phyloP scores from a whole-genome alignment of 2,329 filamentous ascomycete genomes.

The Elsinoe ampelina region DNA sequence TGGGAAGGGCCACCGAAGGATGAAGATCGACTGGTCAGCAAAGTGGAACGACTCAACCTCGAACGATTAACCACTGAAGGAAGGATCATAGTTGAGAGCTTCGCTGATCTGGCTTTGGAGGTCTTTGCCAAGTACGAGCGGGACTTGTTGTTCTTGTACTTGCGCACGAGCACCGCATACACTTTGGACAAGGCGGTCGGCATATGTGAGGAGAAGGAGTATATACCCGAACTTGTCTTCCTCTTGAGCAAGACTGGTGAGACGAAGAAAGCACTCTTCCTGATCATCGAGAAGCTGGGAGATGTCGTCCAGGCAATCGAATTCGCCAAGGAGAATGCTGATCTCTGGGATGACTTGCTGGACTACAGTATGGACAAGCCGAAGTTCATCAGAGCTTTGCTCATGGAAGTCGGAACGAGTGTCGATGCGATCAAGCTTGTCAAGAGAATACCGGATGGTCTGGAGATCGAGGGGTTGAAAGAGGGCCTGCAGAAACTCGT shows the following conservation, averaged over 20 bases:
- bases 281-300: slow-evolving; percentile 88
- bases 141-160: slow-evolving; percentile 71
- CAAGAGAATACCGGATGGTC: slow-evolving; percentile 78
- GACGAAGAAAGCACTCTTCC: slow-evolving; percentile 78
- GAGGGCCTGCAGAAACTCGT: slow-evolving; percentile 86
- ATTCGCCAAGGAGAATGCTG: slow-evolving; percentile 86
- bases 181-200: slow-evolving; percentile 69
- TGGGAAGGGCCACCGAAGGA: slow-evolving; percentile 66
- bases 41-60: slow-evolving; percentile 36
- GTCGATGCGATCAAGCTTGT: slow-evolving; percentile 90
- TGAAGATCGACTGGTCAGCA: slow-evolving; percentile 24
- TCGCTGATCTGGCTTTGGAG: slow-evolving; percentile 76
- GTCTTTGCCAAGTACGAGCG: slow-evolving; percentile 81
- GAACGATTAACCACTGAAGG: slow-evolving; percentile 38
- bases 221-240: slow-evolving; percentile 88
- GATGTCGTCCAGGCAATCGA: slow-evolving; percentile 88
- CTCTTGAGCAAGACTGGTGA: slow-evolving; percentile 92
- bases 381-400: slow-evolving; percentile 78
- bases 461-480: slow-evolving; percentile 83
- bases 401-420: slow-evolving; percentile 88
- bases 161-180: slow-evolving; percentile 73
- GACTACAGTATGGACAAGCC: slow-evolving; percentile 98
- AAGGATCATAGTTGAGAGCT: slow-evolving; percentile 63
- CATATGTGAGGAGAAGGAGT: slow-evolving; percentile 72
- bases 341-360: slow-evolving; percentile 90